Evolutionary conservation across 306 rosid genomes (phyloP).

Genomic region (Prunus persica): DNA sequence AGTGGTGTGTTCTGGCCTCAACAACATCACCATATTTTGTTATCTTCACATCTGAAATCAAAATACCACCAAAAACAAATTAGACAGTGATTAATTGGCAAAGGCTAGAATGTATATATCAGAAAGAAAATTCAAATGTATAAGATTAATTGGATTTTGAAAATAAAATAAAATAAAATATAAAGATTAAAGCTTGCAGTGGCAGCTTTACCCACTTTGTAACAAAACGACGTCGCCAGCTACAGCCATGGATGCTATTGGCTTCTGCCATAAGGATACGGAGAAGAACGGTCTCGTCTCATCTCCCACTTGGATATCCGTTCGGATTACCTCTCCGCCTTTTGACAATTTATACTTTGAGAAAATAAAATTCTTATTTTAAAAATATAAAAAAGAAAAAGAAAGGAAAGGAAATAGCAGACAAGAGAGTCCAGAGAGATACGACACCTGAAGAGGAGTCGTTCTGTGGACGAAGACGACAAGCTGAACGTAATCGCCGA

Average conservation of each 20-base stretch:
- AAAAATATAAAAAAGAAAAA: background rate
- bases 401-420: background rate
- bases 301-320: conserved; percentile 77
- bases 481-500: conserved; percentile 72
- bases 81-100: background rate
- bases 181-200: background rate
- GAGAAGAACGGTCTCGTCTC: conserved; percentile 64
- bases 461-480: conserved; percentile 70
- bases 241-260: conserved; percentile 41
- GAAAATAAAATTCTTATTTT: background rate
- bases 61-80: background rate
- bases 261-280: conserved; percentile 68
- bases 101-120: background rate
- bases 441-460: conserved; percentile 55
- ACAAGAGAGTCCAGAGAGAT: background rate
- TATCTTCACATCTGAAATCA: conserved; percentile 59
- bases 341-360: conserved; percentile 51
- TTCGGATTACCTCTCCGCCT: conserved; percentile 46
- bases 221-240: conserved; percentile 59
- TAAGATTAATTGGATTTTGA: too few relatives aligned
- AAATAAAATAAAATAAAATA: background rate
- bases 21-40: conserved; percentile 51
- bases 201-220: conserved; percentile 38
- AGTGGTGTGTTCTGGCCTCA: conserved; percentile 69
- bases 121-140: background rate